These are phyloP conservation scores for Trichoderma gamsii DNA, from an alignment of 495 filamentous ascomycete genomes.

Conservation along the genomic window DNA sequence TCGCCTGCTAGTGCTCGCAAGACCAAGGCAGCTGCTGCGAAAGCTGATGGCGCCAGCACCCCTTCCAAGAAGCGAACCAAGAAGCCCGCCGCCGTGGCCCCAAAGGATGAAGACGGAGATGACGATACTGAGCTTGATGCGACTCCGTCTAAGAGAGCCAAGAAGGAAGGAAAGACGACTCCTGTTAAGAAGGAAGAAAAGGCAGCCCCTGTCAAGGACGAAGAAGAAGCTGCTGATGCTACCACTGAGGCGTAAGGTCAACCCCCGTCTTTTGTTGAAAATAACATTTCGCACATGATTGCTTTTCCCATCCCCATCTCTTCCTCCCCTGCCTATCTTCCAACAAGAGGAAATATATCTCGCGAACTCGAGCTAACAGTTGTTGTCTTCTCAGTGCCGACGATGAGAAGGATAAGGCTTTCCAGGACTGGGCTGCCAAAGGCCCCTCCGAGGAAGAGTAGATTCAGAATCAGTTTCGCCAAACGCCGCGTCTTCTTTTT, in stretches of 20 bases:
- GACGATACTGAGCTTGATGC: slow-evolving; percentile 2
- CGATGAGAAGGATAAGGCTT: no score
- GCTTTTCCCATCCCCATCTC: no score
- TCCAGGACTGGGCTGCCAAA: no score
- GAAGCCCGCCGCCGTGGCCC: not conserved
- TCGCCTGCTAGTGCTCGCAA: not conserved
- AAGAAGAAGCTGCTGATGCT: not conserved
- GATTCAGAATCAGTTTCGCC: no score
- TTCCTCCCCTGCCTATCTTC: no score
- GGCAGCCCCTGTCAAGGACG: not conserved
- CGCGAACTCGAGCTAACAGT: no score
- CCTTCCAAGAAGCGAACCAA: not conserved
- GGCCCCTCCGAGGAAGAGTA: no score
- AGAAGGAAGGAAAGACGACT: slow-evolving; percentile 1
- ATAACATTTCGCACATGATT: not conserved
- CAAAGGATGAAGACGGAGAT: slow-evolving; percentile 3
- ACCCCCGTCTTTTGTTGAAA: no score
- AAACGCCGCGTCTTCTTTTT: no score
- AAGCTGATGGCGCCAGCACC: not conserved
- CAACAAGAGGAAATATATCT: no score
- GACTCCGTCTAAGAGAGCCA: not conserved
- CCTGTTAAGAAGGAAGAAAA: not conserved
- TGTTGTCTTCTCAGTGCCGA: no score
- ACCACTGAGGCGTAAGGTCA: no score
- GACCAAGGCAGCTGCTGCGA: not conserved